Percentiles rank a stretch among this genome's conserved stretches.
These are phyloP conservation scores for Boletus rufocinnamomeus DNA, from an alignment of 768 basidiomycete genomes.

Conservation along the genomic window DNA sequence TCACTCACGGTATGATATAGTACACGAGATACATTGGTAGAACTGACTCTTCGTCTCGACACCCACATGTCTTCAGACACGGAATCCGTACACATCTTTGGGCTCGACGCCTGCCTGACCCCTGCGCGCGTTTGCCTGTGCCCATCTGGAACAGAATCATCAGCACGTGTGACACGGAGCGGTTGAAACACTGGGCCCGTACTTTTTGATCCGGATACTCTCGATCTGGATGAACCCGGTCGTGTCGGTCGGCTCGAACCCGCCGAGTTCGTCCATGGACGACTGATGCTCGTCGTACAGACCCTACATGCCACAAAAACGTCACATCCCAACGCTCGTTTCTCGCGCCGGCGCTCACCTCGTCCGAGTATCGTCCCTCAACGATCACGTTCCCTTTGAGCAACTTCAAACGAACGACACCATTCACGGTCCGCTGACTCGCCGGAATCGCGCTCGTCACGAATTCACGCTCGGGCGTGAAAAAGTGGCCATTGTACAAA, in stretches of 20 bases:
- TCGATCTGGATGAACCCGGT: slow-evolving; percentile 97
- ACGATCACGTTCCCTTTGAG: slow-evolving; percentile 97
- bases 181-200: slow-evolving; percentile 31
- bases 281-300: slow-evolving; percentile 95
- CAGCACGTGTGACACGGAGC: background rate
- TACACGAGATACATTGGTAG: slow-evolving; percentile 5
- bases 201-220: slow-evolving; percentile 98
- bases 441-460: slow-evolving; percentile 87
- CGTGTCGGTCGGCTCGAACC: slow-evolving; percentile 95
- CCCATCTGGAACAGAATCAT: slow-evolving; percentile 58
- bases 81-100: slow-evolving; percentile 77
- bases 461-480: slow-evolving; percentile 99
- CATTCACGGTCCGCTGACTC: slow-evolving; percentile 96
- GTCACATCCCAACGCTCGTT: background rate
- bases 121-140: slow-evolving; percentile 81
- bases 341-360: slow-evolving; percentile 48
- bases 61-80: slow-evolving; percentile 40
- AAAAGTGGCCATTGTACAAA: slow-evolving; percentile 98
- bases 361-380: slow-evolving; percentile 87
- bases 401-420: slow-evolving; percentile 83
- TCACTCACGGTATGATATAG: slow-evolving; percentile 1
- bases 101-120: slow-evolving; percentile 78
- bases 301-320: slow-evolving; percentile 49
- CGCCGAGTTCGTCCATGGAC: slow-evolving; percentile 98
- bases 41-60: background rate